Conservation (phyloP, 129 eudicot genomes). For the Artemisia annua region DNA sequence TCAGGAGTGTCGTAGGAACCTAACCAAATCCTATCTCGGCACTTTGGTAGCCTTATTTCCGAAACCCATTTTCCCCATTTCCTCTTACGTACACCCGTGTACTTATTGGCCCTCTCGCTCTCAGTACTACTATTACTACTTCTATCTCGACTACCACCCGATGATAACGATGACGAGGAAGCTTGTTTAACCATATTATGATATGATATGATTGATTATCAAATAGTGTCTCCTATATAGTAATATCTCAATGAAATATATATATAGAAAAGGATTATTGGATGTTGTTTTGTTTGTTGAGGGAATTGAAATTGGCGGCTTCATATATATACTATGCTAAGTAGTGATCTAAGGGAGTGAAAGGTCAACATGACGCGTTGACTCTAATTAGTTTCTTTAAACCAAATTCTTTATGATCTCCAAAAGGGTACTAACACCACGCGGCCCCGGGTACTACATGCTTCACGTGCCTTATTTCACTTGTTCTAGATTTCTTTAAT, state of each 20-base stretch:
- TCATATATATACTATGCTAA: not conserved
- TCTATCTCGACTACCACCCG: too few species aligned
- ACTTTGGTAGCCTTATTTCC: conserved; percentile 40
- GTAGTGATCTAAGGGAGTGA: not conserved
- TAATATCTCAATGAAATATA: too few species aligned
- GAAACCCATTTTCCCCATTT: conserved; percentile 49
- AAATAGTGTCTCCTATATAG: too few species aligned
- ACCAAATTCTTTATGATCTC: not conserved
- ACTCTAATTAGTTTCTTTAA: not conserved
- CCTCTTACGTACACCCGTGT: conserved; percentile 40
- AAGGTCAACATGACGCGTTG: conserved; percentile 5
- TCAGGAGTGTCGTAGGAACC: conserved; percentile 44
- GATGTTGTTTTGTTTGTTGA: not conserved
- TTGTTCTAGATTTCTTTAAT: not conserved
- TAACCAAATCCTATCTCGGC: conserved; percentile 49
- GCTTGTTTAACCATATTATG: too few species aligned
- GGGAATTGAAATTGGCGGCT: not conserved
- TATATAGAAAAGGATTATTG: not conserved
- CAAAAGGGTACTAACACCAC: not conserved
- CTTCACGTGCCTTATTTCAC: not conserved
- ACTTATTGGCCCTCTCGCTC: conserved; percentile 10
- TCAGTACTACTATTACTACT: too few species aligned
- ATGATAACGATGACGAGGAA: too few species aligned
- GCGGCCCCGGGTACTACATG: not conserved
- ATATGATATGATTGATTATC: too few species aligned